A percentile compares a stretch with the other conserved stretches of the same genome.
These are phyloP conservation scores for Aeschynomene evenia DNA, from an alignment of 306 rosid genomes.

Conservation along the genomic window DNA sequence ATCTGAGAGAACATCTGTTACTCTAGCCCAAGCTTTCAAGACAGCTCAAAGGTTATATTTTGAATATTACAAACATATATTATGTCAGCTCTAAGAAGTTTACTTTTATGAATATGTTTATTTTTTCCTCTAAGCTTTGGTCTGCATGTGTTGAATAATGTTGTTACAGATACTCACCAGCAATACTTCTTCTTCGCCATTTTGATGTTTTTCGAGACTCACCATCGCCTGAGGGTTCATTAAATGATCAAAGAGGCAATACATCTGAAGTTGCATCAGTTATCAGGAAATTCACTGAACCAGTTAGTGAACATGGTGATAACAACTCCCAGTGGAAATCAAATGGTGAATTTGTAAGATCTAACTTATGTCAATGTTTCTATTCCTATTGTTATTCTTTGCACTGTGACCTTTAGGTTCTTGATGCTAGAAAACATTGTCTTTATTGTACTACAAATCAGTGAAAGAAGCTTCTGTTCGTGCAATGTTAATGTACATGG, in stretches of 20 bases:
- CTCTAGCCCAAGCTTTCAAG: constrained; percentile 85
- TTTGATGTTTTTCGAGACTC: constrained; percentile 83
- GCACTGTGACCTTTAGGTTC: not conserved
- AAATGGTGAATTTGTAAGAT: constrained; percentile 65
- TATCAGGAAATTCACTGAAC: constrained; percentile 76
- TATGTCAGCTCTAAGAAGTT: constrained; percentile 29
- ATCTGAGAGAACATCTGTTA: constrained; percentile 64
- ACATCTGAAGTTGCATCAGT: constrained; percentile 78
- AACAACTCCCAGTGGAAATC: constrained; percentile 39
- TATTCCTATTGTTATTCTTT: not conserved
- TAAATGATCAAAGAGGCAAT: constrained; percentile 71
- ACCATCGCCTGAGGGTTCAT: constrained; percentile 53
- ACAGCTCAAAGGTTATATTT: constrained; percentile 69
- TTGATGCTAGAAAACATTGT: not conserved
- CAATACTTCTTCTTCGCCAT: constrained; percentile 89
- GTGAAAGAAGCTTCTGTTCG: not conserved
- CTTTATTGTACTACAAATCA: not conserved
- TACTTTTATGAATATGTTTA: constrained; percentile 16
- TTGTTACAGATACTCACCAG: constrained; percentile 77
- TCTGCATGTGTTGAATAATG: constrained; percentile 26
- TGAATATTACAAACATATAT: constrained; percentile 7
- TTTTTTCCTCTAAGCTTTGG: constrained; percentile 23
- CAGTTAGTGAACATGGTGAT: constrained; percentile 57
- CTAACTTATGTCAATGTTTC: constrained; percentile 25
- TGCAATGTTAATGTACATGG: not conserved